phyloP scores from a whole-genome alignment of 163 green algal species.

The Dunaliella salina region DNA sequence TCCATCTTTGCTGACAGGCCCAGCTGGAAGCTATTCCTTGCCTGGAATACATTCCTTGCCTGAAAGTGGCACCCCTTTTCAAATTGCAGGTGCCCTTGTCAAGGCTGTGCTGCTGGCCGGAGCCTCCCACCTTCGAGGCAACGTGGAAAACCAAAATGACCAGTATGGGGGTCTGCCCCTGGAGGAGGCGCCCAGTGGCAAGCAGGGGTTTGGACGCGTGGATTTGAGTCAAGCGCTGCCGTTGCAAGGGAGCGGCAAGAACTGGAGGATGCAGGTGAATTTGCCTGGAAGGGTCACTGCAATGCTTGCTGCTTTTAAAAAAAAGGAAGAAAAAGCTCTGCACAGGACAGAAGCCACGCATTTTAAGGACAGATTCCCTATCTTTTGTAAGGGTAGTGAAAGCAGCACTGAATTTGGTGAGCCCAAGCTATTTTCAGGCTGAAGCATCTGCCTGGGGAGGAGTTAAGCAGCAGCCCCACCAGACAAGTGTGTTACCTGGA shows the following conservation, averaged over 20 bases:
- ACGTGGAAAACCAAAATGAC: constrained; percentile 11
- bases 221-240: not conserved
- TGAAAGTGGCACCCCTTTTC: constrained; percentile 6
- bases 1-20: too few species aligned
- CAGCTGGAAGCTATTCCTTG: not conserved
- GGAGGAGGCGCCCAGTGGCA: not conserved
- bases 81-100: constrained; percentile 60
- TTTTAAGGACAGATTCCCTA: too few species aligned
- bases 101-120: constrained; percentile 87
- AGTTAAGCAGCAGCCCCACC: too few species aligned
- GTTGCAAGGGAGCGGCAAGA: not conserved
- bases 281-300: not conserved
- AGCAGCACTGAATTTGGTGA: too few species aligned
- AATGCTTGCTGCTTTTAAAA: not conserved
- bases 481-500: too few species aligned
- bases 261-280: constrained; percentile 25
- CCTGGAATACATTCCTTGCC: too few species aligned
- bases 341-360: too few species aligned
- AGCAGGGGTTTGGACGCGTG: not conserved
- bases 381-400: too few species aligned
- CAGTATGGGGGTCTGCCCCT: not conserved
- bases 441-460: too few species aligned
- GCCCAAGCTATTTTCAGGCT: too few species aligned
- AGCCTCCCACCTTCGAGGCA: constrained; percentile 66
- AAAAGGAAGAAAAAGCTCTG: too few species aligned